Conservation (phyloP, 305 asterid species). For the Rubia tinctorum region DNA sequence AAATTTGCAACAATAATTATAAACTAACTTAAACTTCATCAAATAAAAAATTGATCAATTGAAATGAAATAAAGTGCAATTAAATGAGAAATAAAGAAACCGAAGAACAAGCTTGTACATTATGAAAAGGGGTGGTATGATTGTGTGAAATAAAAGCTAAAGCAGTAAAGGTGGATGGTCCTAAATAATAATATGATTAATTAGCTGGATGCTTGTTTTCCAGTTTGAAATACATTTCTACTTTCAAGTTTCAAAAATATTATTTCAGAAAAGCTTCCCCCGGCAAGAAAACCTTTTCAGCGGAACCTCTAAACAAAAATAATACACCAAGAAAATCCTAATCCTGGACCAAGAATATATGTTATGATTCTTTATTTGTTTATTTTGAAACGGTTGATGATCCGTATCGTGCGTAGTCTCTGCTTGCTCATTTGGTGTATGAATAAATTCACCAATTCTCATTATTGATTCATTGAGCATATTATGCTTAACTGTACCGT, state of each 20-base stretch:
- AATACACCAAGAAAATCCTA: constrained; percentile 15
- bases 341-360: not conserved
- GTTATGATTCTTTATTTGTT: not conserved
- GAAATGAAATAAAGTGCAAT: no score
- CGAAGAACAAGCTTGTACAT: no score
- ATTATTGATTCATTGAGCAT: no score
- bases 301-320: constrained; percentile 4
- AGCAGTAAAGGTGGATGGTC: not conserved
- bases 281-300: not conserved
- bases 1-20: no score
- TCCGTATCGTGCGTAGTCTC: not conserved
- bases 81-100: no score
- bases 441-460: not conserved
- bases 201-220: constrained; percentile 4
- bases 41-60: no score
- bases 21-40: no score
- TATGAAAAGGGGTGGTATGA: no score
- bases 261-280: constrained; percentile 4
- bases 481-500: no score
- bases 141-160: not conserved
- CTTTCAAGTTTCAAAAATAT: constrained; percentile 2
- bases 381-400: not conserved
- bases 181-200: not conserved
- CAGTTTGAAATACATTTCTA: not conserved
- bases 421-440: not conserved